Percentiles rank a stretch among this genome's conserved stretches.
phyloP scores from a whole-genome alignment of 345 rosid genomes.

The Hibiscus mutabilis region DNA sequence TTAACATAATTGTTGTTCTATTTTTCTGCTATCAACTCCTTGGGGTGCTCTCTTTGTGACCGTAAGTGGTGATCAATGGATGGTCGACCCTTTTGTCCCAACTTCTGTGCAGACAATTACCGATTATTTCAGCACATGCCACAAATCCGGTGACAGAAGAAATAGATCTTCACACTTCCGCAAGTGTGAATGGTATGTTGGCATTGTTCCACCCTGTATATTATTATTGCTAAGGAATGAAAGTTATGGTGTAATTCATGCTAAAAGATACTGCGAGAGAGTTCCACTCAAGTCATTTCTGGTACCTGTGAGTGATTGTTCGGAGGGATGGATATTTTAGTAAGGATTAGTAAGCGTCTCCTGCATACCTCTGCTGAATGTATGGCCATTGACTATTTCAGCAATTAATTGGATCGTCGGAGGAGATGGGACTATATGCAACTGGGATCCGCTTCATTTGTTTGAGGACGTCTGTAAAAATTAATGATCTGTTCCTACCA shows the following conservation, averaged over 20 bases:
- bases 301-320: background rate
- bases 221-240: background rate
- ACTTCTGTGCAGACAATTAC: background rate
- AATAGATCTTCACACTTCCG: background rate
- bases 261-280: background rate
- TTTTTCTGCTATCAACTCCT: background rate
- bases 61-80: background rate
- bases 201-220: background rate
- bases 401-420: too few species aligned
- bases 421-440: too few species aligned
- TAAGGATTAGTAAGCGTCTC: too few species aligned
- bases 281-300: background rate
- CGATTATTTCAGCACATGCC: background rate
- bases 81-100: background rate
- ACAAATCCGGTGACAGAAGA: background rate
- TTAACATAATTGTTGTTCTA: background rate
- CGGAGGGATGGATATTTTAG: too few species aligned
- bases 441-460: too few species aligned
- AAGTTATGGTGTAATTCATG: background rate
- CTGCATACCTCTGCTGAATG: too few species aligned
- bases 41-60: background rate
- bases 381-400: too few species aligned
- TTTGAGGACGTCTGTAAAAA: too few species aligned
- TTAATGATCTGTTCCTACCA: too few species aligned
- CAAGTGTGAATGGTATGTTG: background rate